Base-by-base conservation (phyloP, 129 eudicot genomes). In the Flaveria sonorensis region DNA sequence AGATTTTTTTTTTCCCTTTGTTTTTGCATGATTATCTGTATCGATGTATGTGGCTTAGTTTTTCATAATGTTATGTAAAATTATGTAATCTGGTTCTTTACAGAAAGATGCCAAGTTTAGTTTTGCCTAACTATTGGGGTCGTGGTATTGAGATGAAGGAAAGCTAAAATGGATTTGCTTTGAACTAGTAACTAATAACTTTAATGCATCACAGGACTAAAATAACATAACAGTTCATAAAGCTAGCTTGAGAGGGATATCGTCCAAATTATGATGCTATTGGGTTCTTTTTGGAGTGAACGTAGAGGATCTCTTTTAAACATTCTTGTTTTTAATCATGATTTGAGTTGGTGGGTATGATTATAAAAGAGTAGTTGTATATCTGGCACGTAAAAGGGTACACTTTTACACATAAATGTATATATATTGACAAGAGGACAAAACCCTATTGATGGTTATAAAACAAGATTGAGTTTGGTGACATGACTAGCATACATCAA, bases 1-100 rank as follows among this genome's bases (percentile, higher is more conserved):
- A 30, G 7, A 42, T 71, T 79, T 42, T 72, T 45, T 45, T 48
- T 12, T 57, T 45, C 51, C 30, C 18, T 45, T 71, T 71, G 23
- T 62, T 43, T 74, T 48, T 76, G 60, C 84, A 55, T 69, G 75
- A 70, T 50, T 62, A 63, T 32, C 50, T 85, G 67, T 69, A n/a
- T n/a, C n/a, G n/a, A n/a, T n/a, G n/a, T n/a, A 72, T 76, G 74
- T 73, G 50, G 55, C 77, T 52, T 77, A 61, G 77, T 52, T 68
- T 12, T 81, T 53, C 53, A 47, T 68, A 61, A 23, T 60, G 79
- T 76, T 75, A 57, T 66, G 40, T 39, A 20, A 32, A 30, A 74
- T 79, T 72, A 60, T 59, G 59, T 57, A 68, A 72, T 68, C 48
- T 43, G 57, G 64, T 77, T 70, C 72, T 74, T 69, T 50, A 61